These are phyloP conservation scores for Paspalum notatum DNA, from an alignment of 176 grass and related monocot genomes.

Conservation along the genomic window DNA sequence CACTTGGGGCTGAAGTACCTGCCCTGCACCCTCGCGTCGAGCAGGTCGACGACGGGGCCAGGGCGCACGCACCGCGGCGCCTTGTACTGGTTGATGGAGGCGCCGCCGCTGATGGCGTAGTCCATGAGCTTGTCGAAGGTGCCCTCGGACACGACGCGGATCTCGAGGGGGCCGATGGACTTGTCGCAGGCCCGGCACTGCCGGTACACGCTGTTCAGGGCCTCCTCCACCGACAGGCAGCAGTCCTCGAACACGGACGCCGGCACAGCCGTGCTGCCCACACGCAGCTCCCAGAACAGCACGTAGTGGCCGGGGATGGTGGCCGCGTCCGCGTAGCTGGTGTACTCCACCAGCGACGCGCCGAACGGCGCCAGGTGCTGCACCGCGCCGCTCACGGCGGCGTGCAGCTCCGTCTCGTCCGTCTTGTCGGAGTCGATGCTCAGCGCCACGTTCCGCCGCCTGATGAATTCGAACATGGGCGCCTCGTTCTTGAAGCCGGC, in stretches of 20 bases:
- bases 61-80: constrained; percentile 87
- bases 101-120: constrained; percentile 88
- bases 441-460: constrained; percentile 93
- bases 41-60: constrained; percentile 78
- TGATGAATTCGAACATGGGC: constrained; percentile 81
- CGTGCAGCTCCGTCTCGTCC: constrained; percentile 96
- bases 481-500: constrained; percentile 92
- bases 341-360: constrained; percentile 88
- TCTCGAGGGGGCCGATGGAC: constrained; percentile 91
- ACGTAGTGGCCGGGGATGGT: constrained; percentile 94
- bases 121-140: constrained; percentile 99
- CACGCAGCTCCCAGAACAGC: constrained; percentile 88
- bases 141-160: constrained; percentile 80
- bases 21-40: constrained; percentile 64
- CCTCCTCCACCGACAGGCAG: constrained; percentile 90
- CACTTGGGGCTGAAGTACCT: constrained; percentile 88
- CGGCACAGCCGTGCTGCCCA: constrained; percentile 60
- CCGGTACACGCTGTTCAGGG: constrained; percentile 88
- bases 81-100: constrained; percentile 99
- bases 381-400: constrained; percentile 69
- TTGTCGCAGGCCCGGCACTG: constrained; percentile 80
- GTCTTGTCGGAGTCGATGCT: constrained; percentile 96
- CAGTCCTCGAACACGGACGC: constrained; percentile 92
- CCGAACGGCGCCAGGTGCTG: constrained; percentile 81
- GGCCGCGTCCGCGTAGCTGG: constrained; percentile 77